Conservation (phyloP, 148 eudicot species). For the Selenicereus undatus region DNA sequence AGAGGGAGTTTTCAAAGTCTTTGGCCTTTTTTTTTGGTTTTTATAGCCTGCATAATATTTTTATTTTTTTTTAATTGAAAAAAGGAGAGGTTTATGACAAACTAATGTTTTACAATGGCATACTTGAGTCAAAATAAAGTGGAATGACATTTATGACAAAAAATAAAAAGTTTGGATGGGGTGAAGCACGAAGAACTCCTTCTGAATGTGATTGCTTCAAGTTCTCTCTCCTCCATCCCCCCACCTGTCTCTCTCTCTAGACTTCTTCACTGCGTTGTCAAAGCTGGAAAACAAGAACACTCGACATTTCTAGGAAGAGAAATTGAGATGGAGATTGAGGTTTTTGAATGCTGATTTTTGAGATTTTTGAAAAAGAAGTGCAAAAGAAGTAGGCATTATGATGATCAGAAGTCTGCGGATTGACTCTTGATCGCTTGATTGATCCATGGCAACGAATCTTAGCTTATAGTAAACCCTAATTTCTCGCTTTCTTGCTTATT, state of each 20-base stretch:
- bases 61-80: too few relatives aligned
- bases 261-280: slow-evolving; percentile 24
- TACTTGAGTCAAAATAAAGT: too few relatives aligned
- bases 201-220: slow-evolving; percentile 10
- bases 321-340: neutral
- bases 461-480: slow-evolving; percentile 27
- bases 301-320: neutral
- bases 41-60: too few relatives aligned
- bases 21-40: too few relatives aligned
- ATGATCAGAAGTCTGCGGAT: neutral
- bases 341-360: neutral
- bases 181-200: too few relatives aligned
- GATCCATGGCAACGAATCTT: neutral
- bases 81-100: too few relatives aligned
- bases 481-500: neutral
- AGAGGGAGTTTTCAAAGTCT: too few relatives aligned
- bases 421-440: neutral
- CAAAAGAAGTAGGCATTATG: neutral
- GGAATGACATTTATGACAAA: too few relatives aligned
- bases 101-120: too few relatives aligned
- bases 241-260: neutral
- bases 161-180: too few relatives aligned
- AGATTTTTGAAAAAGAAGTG: neutral
- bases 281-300: neutral
- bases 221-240: slow-evolving; percentile 6